These are phyloP conservation scores for Colletotrichum horii DNA, from an alignment of 2,329 filamentous ascomycete species.

Conservation along the genomic window DNA sequence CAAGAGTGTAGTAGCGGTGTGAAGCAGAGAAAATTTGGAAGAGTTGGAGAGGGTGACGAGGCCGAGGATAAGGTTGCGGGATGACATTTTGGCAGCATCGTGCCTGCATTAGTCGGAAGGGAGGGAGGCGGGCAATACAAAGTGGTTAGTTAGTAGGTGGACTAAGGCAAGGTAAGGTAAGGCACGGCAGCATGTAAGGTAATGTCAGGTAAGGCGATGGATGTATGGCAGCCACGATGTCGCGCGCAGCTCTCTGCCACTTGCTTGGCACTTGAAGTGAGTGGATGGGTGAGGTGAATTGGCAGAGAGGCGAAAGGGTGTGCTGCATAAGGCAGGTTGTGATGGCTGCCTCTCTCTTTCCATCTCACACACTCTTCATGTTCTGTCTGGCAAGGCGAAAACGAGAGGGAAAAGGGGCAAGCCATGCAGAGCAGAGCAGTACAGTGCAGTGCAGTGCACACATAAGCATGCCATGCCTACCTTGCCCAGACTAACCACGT, in stretches of 20 bases:
- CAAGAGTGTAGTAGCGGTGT: not conserved
- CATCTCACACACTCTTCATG: not conserved
- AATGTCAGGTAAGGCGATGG: not conserved
- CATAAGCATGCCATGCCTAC: not conserved
- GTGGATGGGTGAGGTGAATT: not conserved
- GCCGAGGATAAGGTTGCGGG: constrained; percentile 4
- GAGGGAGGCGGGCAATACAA: not conserved
- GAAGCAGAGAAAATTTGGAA: not conserved
- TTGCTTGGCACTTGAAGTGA: not conserved
- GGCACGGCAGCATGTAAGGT: not conserved
- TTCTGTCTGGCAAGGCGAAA: not conserved
- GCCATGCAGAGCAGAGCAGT: not conserved
- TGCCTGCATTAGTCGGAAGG: not conserved
- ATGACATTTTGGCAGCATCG: constrained; percentile 1
- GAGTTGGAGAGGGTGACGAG: not conserved
- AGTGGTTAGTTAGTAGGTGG: not conserved
- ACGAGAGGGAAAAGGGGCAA: not conserved
- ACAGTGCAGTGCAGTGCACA: not conserved
- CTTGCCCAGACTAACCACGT: not conserved
- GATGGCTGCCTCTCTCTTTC: not conserved
- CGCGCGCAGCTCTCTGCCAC: not conserved
- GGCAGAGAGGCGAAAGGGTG: not conserved
- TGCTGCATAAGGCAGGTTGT: not conserved
- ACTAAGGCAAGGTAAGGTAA: not conserved
- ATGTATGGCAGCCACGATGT: not conserved